Percentiles rank a stretch among this genome's conserved stretches.
These are phyloP conservation scores for Coemansia sp. DNA, from an alignment of 192 early-diverging fungal genomes.

Conservation along the genomic window DNA sequence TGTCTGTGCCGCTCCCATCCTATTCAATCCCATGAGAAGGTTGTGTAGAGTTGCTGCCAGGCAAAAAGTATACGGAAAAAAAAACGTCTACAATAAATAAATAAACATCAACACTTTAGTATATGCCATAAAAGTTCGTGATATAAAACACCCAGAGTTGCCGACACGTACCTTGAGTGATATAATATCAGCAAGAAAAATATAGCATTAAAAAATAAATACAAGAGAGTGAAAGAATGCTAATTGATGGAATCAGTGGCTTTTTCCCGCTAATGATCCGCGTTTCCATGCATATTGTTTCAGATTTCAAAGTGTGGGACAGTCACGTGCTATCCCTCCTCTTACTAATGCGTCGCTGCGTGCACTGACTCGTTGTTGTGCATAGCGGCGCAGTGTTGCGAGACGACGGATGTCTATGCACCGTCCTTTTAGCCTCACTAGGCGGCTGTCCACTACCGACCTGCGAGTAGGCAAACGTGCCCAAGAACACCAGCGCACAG, in stretches of 20 bases:
- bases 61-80: not conserved
- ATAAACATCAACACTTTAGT: not conserved
- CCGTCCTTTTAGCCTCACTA: not conserved
- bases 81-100: not conserved
- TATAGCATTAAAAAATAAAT: not conserved
- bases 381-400: conserved; percentile 4
- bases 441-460: not conserved
- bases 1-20: conserved; percentile 6
- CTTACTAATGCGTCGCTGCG: not conserved
- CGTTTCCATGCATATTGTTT: not conserved
- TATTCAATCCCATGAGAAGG: not conserved
- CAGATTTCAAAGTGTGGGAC: not conserved
- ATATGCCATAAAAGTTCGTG: not conserved
- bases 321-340: not conserved
- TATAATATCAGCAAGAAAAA: not conserved
- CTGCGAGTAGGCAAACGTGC: conserved; percentile 76
- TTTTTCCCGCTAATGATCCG: not conserved
- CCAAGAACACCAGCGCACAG: conserved; percentile 75
- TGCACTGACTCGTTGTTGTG: not conserved
- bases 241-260: not conserved
- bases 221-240: not conserved
- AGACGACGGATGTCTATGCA: conserved; percentile 1
- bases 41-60: too few species aligned
- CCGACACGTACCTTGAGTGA: not conserved
- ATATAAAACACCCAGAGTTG: not conserved